A percentile compares a stretch with the other conserved stretches of the same genome.
These are phyloP conservation scores for Aspergillus sp. DNA, from an alignment of 2,329 filamentous ascomycete genomes.

Conservation along the genomic window DNA sequence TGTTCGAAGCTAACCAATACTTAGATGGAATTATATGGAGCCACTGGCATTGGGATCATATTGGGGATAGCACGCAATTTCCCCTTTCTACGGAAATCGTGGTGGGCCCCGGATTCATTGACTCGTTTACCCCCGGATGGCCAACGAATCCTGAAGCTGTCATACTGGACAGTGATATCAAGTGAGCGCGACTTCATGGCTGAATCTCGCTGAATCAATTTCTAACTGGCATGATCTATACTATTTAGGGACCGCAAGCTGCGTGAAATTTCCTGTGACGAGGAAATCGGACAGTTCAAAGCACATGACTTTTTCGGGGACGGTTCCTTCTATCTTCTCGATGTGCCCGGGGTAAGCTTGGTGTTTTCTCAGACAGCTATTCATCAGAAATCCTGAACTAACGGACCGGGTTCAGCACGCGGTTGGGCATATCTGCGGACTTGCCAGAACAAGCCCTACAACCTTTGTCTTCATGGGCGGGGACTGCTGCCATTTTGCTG, in stretches of 20 bases:
- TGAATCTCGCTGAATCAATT: no score
- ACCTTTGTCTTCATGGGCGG: background rate
- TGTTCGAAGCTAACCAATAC: no score
- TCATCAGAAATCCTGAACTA: no score
- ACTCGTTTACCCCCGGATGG: slow-evolving; percentile 1
- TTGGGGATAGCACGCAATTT: slow-evolving; percentile 11
- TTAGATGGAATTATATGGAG: slow-evolving; percentile 8
- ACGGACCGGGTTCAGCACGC: no score
- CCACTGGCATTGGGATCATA: slow-evolving; percentile 16
- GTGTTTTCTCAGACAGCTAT: no score
- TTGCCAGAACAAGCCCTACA: background rate
- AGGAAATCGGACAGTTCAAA: slow-evolving; percentile 7
- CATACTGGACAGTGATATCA: background rate
- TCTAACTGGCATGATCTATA: no score
- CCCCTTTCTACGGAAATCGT: slow-evolving; percentile 4
- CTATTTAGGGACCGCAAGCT: no score
- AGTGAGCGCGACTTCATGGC: background rate
- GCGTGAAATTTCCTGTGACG: slow-evolving; percentile 1
- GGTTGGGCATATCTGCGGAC: background rate
- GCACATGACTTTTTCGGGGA: slow-evolving; percentile 49
- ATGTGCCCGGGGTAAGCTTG: slow-evolving; percentile 31
- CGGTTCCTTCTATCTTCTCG: slow-evolving; percentile 50
- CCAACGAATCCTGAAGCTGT: background rate
- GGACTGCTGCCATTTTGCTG: background rate
- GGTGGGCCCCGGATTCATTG: slow-evolving; percentile 6